Percentiles rank a stretch among this genome's conserved stretches.
Evolutionary conservation across 1,139 yeast species (phyloP).

Genomic region (Suhomyces panamericanus): DNA sequence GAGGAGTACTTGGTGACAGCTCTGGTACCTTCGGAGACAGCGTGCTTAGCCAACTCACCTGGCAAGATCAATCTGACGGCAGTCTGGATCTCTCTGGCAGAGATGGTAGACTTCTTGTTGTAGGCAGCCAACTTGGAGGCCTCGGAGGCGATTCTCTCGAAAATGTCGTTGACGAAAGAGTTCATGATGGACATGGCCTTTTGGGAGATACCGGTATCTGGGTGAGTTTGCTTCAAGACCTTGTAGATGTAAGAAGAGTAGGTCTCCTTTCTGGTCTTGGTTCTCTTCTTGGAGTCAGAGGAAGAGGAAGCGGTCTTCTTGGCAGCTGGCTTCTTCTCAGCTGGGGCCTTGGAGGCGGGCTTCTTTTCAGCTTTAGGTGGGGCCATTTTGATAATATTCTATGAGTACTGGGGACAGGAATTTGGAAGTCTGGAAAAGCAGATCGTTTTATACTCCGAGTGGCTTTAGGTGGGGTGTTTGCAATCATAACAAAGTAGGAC

Average conservation of each 20-base stretch:
- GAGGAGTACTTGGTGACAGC: conserved; percentile 99
- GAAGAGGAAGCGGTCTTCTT: conserved; percentile 44
- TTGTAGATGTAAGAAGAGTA: conserved; percentile 98
- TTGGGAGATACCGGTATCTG: conserved; percentile 99
- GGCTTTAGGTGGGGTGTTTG: neutral
- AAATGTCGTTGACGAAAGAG: conserved; percentile 96
- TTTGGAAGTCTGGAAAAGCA: neutral
- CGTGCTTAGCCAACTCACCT: conserved; percentile 99
- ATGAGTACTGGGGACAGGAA: conserved; percentile 1
- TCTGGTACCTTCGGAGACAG: conserved; percentile 99
- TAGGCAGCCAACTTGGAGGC: conserved; percentile 99
- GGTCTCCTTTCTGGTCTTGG: conserved; percentile 97
- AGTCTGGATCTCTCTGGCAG: conserved; percentile 99
- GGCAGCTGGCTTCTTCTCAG: conserved; percentile 35
- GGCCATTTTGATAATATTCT: conserved; percentile 22
- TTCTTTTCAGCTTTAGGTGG: conserved; percentile 33
- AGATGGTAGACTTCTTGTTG: conserved; percentile 98
- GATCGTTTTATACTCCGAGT: conserved; percentile 3
- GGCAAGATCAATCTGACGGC: conserved; percentile 99
- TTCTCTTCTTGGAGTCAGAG: conserved; percentile 87
- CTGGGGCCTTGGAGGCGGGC: conserved; percentile 34
- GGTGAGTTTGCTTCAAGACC: conserved; percentile 97
- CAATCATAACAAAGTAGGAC: conserved; percentile 1
- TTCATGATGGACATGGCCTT: conserved; percentile 99
- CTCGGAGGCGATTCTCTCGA: conserved; percentile 94